Percentiles rank a stretch among this genome's conserved stretches.
phyloP scores from a whole-genome alignment of 2,329 filamentous ascomycete species.

The Shiraia sp. region DNA sequence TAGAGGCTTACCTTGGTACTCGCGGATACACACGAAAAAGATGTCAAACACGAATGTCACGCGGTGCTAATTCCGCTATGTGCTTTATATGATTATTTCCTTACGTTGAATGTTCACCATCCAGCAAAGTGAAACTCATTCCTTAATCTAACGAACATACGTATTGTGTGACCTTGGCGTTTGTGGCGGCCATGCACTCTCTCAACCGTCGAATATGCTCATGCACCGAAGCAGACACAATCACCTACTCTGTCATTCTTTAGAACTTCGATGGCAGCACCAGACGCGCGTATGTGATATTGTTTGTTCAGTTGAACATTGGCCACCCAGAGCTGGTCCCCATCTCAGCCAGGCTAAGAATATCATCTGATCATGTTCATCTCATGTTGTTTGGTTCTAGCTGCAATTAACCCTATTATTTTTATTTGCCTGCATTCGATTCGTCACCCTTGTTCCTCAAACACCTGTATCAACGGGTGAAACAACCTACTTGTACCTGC shows the following conservation, averaged over 20 bases:
- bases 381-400: not conserved
- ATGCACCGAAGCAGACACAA: slow-evolving; percentile 8
- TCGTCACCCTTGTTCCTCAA: slow-evolving; percentile 8
- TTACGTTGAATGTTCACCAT: not conserved
- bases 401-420: not conserved
- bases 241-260: slow-evolving; percentile 27
- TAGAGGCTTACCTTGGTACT: not conserved
- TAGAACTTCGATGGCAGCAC: slow-evolving; percentile 17
- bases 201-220: not conserved
- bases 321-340: not conserved
- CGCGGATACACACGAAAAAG: too few species aligned
- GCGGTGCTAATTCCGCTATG: too few species aligned
- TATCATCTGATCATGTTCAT: slow-evolving; percentile 3
- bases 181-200: not conserved
- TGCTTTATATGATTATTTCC: not conserved
- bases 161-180: not conserved
- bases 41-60: too few species aligned
- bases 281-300: slow-evolving; percentile 6
- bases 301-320: slow-evolving; percentile 13
- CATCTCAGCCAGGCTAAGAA: not conserved
- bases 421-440: not conserved
- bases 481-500: slow-evolving; percentile 19
- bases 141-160: not conserved
- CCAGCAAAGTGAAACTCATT: too few species aligned
- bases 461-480: slow-evolving; percentile 14